Evolutionary conservation across 345 rosid species (phyloP).

Genomic region (Boechera stricta): DNA sequence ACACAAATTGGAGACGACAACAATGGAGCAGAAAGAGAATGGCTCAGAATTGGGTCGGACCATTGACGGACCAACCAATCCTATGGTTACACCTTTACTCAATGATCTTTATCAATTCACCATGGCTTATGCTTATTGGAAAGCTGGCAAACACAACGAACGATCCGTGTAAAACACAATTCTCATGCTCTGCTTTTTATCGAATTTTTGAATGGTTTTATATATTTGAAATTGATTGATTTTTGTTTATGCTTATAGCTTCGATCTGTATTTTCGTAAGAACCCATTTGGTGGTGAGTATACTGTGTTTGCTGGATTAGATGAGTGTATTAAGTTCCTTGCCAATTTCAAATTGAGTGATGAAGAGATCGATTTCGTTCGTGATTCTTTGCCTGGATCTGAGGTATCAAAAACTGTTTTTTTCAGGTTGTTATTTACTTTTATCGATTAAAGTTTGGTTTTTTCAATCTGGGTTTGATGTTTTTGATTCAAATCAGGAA

Average conservation of each 20-base stretch:
- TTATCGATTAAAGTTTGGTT: not conserved
- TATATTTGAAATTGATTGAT: not conserved
- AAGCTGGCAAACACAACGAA: constrained; percentile 84
- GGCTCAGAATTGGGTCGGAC: constrained; percentile 46
- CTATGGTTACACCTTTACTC: constrained; percentile 88
- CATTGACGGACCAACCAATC: constrained; percentile 72
- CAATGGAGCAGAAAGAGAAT: constrained; percentile 50
- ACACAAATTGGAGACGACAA: constrained; percentile 5
- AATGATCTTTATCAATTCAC: constrained; percentile 97
- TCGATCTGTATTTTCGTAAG: constrained; percentile 92
- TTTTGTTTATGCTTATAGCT: constrained; percentile 47
- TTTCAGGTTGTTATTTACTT: not conserved
- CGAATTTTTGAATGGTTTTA: not conserved
- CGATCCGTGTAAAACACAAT: constrained; percentile 69
- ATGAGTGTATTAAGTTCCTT: constrained; percentile 86
- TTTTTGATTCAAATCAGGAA: constrained; percentile 37
- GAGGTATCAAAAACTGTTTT: constrained; percentile 54
- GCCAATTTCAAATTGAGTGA: constrained; percentile 81
- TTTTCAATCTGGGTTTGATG: constrained; percentile 18
- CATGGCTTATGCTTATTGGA: constrained; percentile 99
- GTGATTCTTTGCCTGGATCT: constrained; percentile 65
- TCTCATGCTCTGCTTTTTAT: not conserved
- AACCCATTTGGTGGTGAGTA: constrained; percentile 97
- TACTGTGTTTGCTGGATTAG: constrained; percentile 93
- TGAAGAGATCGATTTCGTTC: constrained; percentile 78